Percentiles rank a stretch among this genome's conserved stretches.
Evolutionary conservation across 306 rosid genomes (phyloP).

Genomic region (Hippophae gyantsensis): DNA sequence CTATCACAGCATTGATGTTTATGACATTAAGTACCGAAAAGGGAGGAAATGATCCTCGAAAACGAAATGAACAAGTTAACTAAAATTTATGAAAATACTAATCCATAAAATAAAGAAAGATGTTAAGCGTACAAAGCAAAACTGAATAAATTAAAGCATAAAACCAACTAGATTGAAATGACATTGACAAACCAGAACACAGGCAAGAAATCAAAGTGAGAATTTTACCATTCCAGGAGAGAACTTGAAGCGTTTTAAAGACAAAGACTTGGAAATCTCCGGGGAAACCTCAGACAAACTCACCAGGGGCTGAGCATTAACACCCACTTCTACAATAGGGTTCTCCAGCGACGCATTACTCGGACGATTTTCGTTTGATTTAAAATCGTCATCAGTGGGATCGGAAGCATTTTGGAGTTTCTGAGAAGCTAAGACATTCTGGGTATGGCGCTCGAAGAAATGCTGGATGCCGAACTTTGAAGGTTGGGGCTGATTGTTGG

Average conservation of each 20-base stretch:
- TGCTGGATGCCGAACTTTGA: conserved; percentile 82
- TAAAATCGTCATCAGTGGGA: neutral
- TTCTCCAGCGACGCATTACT: conserved; percentile 21
- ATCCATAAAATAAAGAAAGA: too few relatives aligned
- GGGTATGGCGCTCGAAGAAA: conserved; percentile 76
- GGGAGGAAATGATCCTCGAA: too few relatives aligned
- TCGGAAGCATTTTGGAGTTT: conserved; percentile 18
- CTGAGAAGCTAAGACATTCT: conserved; percentile 43
- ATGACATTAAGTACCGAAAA: neutral
- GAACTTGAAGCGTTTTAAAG: conserved; percentile 68
- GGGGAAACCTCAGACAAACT: conserved; percentile 44
- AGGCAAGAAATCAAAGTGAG: neutral
- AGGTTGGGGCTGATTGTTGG: conserved; percentile 35
- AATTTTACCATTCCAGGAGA: conserved; percentile 85
- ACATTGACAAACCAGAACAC: neutral
- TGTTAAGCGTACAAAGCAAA: neutral
- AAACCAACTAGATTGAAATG: neutral
- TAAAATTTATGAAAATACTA: too few relatives aligned
- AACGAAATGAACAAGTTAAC: too few relatives aligned
- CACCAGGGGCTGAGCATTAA: conserved; percentile 11
- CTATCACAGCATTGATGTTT: conserved; percentile 31
- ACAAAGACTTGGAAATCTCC: conserved; percentile 40
- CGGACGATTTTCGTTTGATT: neutral
- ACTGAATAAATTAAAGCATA: neutral
- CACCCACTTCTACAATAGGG: conserved; percentile 1